Evolutionary conservation across 768 basidiomycete species (phyloP).

Genomic region (Macrolepiota albuminosa): DNA sequence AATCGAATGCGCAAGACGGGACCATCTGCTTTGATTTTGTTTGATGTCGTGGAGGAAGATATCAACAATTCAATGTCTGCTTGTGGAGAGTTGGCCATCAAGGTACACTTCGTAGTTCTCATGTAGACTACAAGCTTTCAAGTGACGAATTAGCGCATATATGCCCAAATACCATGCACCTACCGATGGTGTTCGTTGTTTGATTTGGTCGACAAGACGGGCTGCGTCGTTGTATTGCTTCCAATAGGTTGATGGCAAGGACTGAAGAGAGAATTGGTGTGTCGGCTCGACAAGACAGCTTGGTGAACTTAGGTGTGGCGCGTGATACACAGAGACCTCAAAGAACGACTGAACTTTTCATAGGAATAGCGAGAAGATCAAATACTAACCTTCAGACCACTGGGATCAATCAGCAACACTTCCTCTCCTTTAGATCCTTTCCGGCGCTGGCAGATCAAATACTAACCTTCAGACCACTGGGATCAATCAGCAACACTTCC

Average conservation of each 20-base stretch:
- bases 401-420: constrained; percentile 38
- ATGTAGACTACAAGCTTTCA: constrained; percentile 38
- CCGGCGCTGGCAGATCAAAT: constrained; percentile 31
- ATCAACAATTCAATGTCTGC: constrained; percentile 45
- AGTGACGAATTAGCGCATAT: background rate
- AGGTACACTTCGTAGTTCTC: constrained; percentile 34
- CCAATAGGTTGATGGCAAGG: constrained; percentile 38
- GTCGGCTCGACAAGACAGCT: constrained; percentile 43
- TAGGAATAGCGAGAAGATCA: background rate
- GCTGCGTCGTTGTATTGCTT: constrained; percentile 43
- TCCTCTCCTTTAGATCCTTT: constrained; percentile 40
- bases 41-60: constrained; percentile 8
- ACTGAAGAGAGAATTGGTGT: constrained; percentile 26
- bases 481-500: constrained; percentile 39
- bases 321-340: constrained; percentile 42
- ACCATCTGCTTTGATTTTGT: constrained; percentile 6
- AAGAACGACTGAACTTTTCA: background rate
- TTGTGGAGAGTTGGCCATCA: constrained; percentile 48
- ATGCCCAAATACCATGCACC: background rate
- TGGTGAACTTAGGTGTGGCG: constrained; percentile 46
- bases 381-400: constrained; percentile 30
- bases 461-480: constrained; percentile 33
- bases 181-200: constrained; percentile 50
- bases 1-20: constrained; percentile 34
- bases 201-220: constrained; percentile 41